Evolutionary conservation across 176 grass and related monocot genomes (phyloP).

Genomic region (Cenchrus fungigraminus): DNA sequence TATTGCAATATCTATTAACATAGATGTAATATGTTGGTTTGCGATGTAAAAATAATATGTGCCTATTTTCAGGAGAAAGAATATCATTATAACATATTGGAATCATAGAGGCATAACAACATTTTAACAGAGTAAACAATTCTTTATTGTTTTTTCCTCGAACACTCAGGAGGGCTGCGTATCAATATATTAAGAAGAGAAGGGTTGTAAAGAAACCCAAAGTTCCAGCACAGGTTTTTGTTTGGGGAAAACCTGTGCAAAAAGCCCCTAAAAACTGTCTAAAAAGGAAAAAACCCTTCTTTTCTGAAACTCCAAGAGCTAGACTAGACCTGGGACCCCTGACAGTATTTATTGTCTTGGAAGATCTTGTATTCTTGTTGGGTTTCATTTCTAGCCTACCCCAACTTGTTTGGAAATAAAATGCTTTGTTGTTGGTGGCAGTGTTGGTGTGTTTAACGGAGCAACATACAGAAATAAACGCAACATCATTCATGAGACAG

Average conservation of each 20-base stretch:
- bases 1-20: background rate
- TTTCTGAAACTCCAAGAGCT: too few species aligned
- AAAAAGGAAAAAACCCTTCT: too few species aligned
- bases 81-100: background rate
- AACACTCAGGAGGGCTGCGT: too few species aligned
- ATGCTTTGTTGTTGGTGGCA: background rate
- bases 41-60: slow-evolving; percentile 17
- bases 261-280: too few species aligned
- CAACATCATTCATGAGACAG: background rate
- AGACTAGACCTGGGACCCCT: too few species aligned
- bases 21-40: slow-evolving; percentile 23
- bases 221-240: too few species aligned
- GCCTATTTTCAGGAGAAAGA: background rate
- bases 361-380: background rate
- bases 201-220: too few species aligned
- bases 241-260: too few species aligned
- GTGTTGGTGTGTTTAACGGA: background rate
- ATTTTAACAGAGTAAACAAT: slow-evolving; percentile 2
- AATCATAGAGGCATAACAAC: slow-evolving; percentile 10
- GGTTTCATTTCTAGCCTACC: background rate
- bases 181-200: too few species aligned
- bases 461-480: background rate
- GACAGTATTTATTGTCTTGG: background rate
- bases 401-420: background rate
- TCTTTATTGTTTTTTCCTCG: background rate